Percentiles rank a stretch among this genome's conserved stretches.
Evolutionary conservation across 805 yeast species (phyloP).

Genomic region (Cyberlindnera saturnus): DNA sequence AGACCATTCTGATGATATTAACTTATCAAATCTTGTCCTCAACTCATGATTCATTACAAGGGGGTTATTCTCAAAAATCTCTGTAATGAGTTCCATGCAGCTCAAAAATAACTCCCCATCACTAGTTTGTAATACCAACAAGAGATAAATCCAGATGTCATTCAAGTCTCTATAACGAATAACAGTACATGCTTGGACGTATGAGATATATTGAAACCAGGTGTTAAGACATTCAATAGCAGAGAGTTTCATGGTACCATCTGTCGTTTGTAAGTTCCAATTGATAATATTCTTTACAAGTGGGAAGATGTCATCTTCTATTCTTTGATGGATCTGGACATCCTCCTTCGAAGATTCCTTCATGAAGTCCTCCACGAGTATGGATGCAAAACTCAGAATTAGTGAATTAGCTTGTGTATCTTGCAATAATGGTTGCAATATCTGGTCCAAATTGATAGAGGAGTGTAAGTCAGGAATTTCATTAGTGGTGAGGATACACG

Average conservation of each 20-base stretch:
- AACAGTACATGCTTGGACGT: constrained; percentile 25
- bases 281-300: constrained; percentile 21
- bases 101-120: constrained; percentile 8
- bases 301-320: constrained; percentile 32
- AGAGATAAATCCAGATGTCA: constrained; percentile 15
- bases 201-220: constrained; percentile 34
- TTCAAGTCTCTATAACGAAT: constrained; percentile 19
- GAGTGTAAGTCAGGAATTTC: constrained; percentile 5
- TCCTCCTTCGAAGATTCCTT: constrained; percentile 28
- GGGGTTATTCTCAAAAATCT: constrained; percentile 23
- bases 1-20: constrained; percentile 45
- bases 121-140: constrained; percentile 8
- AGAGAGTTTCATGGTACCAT: constrained; percentile 3
- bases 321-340: constrained; percentile 29
- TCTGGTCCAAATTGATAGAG: constrained; percentile 6
- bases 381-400: constrained; percentile 35
- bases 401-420: constrained; percentile 10
- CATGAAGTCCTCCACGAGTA: constrained; percentile 45
- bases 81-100: constrained; percentile 14
- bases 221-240: constrained; percentile 28
- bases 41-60: constrained; percentile 19
- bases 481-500: constrained; percentile 13
- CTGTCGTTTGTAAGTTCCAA: constrained; percentile 10
- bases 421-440: constrained; percentile 2
- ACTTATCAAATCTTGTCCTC: constrained; percentile 11